Evolutionary conservation across 2,329 filamentous ascomycete genomes (phyloP), one percentile per base, ranked within the genome.

Genomic region (Aureobasidium pullulans): DNA sequence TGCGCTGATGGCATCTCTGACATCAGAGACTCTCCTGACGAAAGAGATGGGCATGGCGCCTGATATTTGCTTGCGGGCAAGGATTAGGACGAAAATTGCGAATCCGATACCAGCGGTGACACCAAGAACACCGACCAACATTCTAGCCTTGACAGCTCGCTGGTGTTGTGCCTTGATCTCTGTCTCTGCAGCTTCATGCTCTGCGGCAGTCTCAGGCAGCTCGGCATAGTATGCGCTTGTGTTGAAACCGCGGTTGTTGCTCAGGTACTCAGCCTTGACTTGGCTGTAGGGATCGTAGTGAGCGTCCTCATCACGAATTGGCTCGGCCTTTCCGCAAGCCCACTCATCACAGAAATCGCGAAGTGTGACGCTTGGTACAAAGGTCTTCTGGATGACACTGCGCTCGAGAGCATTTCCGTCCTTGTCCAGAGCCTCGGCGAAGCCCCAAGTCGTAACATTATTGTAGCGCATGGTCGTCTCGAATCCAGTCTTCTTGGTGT

Each of bases 401-500:
- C 67, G 62, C 49, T 69, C 68, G 50, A 75, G 62, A 4, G 64
- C 57, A n/a, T 61, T 59, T 4, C 70, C 71, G 16, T 66, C 57
- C 6, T 28, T 62, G 60, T 72, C 68, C 8, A 72, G 29, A 15
- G 71, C 71, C 59, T 72, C 69, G 0, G 69, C 71, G 49, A 69
- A 72, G 1, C 66, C 57, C 69, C 70, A 73, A 1, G 52, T 54
- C 9, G 61, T 63, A 29, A 66, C 65, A 2, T 49, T 61, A 7
- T 64, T 61, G n/a, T 65, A 58, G 44, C 65, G 63, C 48, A 65
- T 65, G 54, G 66, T 66, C 11, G 73, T 76, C 67, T 80, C 79
- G 63, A 80, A 81, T 28, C 75, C 73, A 5, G 65, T 69, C 48
- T 74, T 74, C 43, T 67, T 64, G 1, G 68, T 69, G 59, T 75